A percentile compares a stretch with the other conserved stretches of the same genome.
Evolutionary conservation across 257 asterid genomes (phyloP).

Genomic region (Coffea canephora): DNA sequence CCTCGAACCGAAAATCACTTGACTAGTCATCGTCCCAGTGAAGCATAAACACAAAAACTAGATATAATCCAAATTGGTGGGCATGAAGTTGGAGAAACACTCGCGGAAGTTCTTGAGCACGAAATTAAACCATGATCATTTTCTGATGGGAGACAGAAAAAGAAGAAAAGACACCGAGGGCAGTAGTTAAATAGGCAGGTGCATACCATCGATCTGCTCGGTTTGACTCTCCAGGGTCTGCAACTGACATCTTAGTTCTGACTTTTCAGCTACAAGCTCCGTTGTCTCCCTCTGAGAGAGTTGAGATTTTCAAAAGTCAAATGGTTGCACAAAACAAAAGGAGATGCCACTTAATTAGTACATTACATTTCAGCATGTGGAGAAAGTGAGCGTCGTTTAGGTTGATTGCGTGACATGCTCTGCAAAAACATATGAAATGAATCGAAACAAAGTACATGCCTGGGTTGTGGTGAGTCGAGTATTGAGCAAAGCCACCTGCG

Average conservation of each 20-base stretch:
- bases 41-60: background rate
- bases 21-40: background rate
- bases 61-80: background rate
- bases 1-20: background rate
- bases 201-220: conserved; percentile 14
- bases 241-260: conserved; percentile 18
- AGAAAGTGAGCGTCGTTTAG: background rate
- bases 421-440: background rate
- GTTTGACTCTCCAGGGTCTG: conserved; percentile 15
- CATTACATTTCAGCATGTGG: background rate
- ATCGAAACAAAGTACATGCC: conserved; percentile 1
- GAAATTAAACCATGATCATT: background rate
- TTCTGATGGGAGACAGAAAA: background rate
- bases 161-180: background rate
- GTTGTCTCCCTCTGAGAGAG: conserved; percentile 12
- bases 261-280: conserved; percentile 17
- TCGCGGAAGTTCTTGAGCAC: background rate
- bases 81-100: background rate
- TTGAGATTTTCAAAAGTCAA: background rate
- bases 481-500: conserved; percentile 9
- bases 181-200: background rate
- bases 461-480: conserved; percentile 17
- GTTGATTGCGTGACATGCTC: background rate
- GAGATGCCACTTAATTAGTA: background rate
- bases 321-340: background rate